A percentile compares a stretch with the other conserved stretches of the same genome.
Conservation (phyloP, 306 rosid species). For the Myrica gale region DNA sequence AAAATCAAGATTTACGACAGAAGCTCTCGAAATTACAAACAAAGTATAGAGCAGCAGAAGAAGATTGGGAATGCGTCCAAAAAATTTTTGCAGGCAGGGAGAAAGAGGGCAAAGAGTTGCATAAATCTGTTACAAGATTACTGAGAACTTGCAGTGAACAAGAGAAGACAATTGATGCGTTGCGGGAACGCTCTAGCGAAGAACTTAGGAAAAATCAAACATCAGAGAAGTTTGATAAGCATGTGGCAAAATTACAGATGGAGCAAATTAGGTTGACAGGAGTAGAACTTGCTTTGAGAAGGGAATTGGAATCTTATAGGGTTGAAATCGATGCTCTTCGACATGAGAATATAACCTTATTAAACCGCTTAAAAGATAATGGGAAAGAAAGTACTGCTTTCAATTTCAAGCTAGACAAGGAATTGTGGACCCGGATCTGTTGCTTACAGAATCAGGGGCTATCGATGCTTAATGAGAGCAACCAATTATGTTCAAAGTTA, state of each 20-base stretch:
- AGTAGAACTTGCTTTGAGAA: conserved; percentile 72
- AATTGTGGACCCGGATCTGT: conserved; percentile 57
- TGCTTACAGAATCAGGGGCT: conserved; percentile 86
- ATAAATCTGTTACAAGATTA: conserved; percentile 67
- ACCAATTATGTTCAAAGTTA: conserved; percentile 57
- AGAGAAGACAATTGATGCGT: conserved; percentile 77
- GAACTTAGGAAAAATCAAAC: conserved; percentile 46
- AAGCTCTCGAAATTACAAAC: conserved; percentile 61
- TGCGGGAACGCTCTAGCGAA: conserved; percentile 56
- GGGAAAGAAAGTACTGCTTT: conserved; percentile 61
- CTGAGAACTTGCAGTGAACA: conserved; percentile 83
- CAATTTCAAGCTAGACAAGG: conserved; percentile 73
- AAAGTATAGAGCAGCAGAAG: conserved; percentile 54
- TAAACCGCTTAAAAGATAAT: conserved; percentile 68
- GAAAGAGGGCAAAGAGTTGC: conserved; percentile 80
- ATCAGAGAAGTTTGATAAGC: conserved; percentile 55
- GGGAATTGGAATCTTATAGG: conserved; percentile 69
- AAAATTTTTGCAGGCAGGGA: conserved; percentile 73
- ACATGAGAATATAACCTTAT: conserved; percentile 69
- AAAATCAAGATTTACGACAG: conserved; percentile 54
- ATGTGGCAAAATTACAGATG: conserved; percentile 56
- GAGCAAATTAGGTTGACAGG: conserved; percentile 85
- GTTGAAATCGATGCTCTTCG: conserved; percentile 87
- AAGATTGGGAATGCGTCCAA: conserved; percentile 50
- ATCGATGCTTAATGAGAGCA: conserved; percentile 68